These are phyloP conservation scores for Coemansia aciculifera DNA, from an alignment of 192 early-diverging fungal species.

Conservation along the genomic window DNA sequence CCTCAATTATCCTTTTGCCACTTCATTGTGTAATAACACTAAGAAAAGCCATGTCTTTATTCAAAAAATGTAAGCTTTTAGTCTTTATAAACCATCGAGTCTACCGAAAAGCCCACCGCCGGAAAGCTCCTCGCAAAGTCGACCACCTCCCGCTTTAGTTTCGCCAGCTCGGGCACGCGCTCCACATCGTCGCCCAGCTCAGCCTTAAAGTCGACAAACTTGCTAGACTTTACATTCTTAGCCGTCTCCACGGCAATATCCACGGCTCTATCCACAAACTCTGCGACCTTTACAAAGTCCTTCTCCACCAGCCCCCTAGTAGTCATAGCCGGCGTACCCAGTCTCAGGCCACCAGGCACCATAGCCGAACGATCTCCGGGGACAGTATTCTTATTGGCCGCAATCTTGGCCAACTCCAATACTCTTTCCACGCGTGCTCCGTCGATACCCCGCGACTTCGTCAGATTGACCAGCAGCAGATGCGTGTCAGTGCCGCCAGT, in stretches of 20 bases:
- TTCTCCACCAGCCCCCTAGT: conserved; percentile 80
- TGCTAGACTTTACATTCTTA: conserved; percentile 64
- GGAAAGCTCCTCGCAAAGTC: conserved; percentile 87
- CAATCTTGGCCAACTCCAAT: conserved; percentile 94
- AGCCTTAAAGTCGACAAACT: conserved; percentile 90
- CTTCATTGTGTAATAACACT: not conserved
- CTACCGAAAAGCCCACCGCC: conserved; percentile 77
- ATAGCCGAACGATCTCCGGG: conserved; percentile 94
- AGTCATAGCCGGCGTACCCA: conserved; percentile 98
- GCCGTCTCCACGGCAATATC: conserved; percentile 73
- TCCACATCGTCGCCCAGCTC: conserved; percentile 70
- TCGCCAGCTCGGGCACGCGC: conserved; percentile 60
- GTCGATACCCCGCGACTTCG: conserved; percentile 76
- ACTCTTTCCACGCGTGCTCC: conserved; percentile 96
- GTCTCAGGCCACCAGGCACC: conserved; percentile 89
- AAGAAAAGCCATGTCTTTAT: conserved; percentile 3
- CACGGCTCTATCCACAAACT: conserved; percentile 88
- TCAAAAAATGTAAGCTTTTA: conserved; percentile 7
- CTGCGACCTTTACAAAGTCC: conserved; percentile 87
- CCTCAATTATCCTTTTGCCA: not conserved
- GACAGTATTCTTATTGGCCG: conserved; percentile 99
- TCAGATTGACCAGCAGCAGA: conserved; percentile 86
- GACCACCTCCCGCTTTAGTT: conserved; percentile 77
- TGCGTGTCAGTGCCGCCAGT: conserved; percentile 96
- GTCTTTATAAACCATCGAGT: conserved; percentile 63